Conservation (phyloP, 805 yeast species). For the Kluyveromyces aestuarii region DNA sequence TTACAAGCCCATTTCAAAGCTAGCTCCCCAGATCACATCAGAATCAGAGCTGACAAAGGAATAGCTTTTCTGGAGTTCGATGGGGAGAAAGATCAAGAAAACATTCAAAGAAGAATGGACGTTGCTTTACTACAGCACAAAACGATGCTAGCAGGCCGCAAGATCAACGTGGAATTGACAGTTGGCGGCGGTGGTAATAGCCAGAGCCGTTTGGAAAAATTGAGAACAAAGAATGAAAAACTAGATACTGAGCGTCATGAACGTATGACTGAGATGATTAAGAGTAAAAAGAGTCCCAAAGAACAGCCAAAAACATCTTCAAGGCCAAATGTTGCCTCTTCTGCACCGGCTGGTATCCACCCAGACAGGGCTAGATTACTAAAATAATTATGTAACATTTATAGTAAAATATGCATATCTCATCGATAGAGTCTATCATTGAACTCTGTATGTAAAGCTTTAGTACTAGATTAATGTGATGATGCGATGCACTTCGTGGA, state of each 20-base stretch:
- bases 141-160: slow-evolving; percentile 55
- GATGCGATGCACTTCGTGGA: no score
- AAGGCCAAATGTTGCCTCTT: slow-evolving; percentile 3
- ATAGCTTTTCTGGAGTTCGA: slow-evolving; percentile 86
- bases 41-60: slow-evolving; percentile 79
- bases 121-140: slow-evolving; percentile 80
- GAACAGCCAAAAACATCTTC: slow-evolving; percentile 3
- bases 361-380: slow-evolving; percentile 49
- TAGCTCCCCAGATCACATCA: slow-evolving; percentile 61
- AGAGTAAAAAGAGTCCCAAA: slow-evolving; percentile 28
- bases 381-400: not conserved
- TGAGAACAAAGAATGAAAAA: slow-evolving; percentile 70
- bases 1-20: slow-evolving; percentile 64
- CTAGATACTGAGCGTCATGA: slow-evolving; percentile 60
- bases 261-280: slow-evolving; percentile 42
- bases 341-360: slow-evolving; percentile 32
- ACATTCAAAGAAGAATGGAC: slow-evolving; percentile 74
- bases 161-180: slow-evolving; percentile 90
- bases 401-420: not conserved
- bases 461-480: no score
- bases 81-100: slow-evolving; percentile 32
- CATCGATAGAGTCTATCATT: not conserved
- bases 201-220: slow-evolving; percentile 52
- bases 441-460: no score
- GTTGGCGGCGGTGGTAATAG: slow-evolving; percentile 98